phyloP scores from a whole-genome alignment of 495 filamentous ascomycete genomes.

The Penicillium nucicola region DNA sequence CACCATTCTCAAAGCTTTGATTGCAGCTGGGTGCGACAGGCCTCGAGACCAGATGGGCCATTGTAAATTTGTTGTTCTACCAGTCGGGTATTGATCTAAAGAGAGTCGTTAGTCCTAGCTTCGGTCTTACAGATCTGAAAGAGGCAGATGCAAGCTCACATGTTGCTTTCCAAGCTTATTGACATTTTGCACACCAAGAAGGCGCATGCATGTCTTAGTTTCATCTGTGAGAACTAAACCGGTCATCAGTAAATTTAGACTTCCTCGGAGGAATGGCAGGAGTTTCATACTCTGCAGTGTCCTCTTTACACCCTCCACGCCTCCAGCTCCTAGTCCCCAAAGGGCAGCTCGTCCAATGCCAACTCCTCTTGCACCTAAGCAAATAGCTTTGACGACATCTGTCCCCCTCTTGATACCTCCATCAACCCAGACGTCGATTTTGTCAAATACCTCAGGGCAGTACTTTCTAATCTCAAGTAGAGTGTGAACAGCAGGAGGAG shows the following conservation, averaged over 20 bases:
- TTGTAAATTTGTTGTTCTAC: constrained; percentile 74
- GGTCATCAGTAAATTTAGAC: constrained; percentile 12
- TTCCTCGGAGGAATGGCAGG: neutral
- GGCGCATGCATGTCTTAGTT: constrained; percentile 78
- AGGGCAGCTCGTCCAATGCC: constrained; percentile 78
- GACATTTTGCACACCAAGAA: constrained; percentile 72
- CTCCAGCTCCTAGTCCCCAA: constrained; percentile 79
- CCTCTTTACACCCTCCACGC: constrained; percentile 74
- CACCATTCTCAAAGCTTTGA: constrained; percentile 21
- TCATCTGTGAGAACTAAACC: constrained; percentile 72
- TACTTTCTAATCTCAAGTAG: constrained; percentile 83
- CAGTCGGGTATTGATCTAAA: constrained; percentile 66
- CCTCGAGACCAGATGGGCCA: constrained; percentile 57
- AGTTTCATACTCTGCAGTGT: constrained; percentile 70
- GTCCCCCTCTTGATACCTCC: constrained; percentile 85
- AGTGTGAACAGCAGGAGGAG: constrained; percentile 80
- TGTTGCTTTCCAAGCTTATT: constrained; percentile 67
- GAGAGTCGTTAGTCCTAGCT: neutral
- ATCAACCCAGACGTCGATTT: constrained; percentile 81
- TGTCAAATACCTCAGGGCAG: constrained; percentile 76
- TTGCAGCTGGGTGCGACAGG: constrained; percentile 14
- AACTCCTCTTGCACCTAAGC: constrained; percentile 78
- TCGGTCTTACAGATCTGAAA: too few species aligned
- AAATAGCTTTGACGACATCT: constrained; percentile 85
- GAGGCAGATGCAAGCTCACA: constrained; percentile 47